A percentile compares a stretch with the other conserved stretches of the same genome.
phyloP scores from a whole-genome alignment of 202 grass and related monocot species.

The Panicum virgatum region DNA sequence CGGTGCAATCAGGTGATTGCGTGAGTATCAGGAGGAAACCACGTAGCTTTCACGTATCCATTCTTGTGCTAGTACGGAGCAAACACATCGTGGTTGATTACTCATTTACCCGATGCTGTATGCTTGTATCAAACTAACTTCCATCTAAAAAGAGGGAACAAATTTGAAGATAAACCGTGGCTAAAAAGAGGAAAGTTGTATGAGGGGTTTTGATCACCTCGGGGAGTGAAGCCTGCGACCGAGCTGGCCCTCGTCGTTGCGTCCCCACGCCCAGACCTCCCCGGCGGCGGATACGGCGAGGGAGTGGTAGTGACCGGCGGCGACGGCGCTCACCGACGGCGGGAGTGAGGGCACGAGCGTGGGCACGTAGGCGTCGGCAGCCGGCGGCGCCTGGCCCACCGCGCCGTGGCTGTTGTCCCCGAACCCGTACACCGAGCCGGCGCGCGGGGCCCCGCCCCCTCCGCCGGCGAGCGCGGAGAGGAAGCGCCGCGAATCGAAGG shows the following conservation, averaged over 20 bases:
- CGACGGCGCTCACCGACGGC: constrained; percentile 43
- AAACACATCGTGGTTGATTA: not conserved
- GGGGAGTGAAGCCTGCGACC: constrained; percentile 56
- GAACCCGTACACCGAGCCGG: constrained; percentile 66
- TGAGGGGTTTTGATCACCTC: constrained; percentile 46
- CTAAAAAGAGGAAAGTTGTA: not conserved
- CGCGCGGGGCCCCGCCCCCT: not conserved
- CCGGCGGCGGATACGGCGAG: constrained; percentile 60
- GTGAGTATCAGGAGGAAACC: not conserved
- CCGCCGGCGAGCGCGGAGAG: constrained; percentile 37
- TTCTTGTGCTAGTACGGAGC: not conserved
- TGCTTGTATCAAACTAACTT: not conserved
- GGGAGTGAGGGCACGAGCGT: constrained; percentile 64
- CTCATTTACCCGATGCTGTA: not conserved
- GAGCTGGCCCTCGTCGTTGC: constrained; percentile 82
- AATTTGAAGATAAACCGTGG: not conserved
- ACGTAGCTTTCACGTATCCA: not conserved
- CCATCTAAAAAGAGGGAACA: not conserved
- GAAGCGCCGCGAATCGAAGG: constrained; percentile 30
- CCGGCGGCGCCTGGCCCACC: constrained; percentile 49
- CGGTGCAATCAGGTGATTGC: not conserved
- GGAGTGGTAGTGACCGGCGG: constrained; percentile 87
- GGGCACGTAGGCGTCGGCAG: constrained; percentile 65
- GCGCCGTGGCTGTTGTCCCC: constrained; percentile 87
- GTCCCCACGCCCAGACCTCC: constrained; percentile 92